Evolutionary conservation across 2,329 filamentous ascomycete genomes (phyloP).

Genomic region (Spiromastix sp.): DNA sequence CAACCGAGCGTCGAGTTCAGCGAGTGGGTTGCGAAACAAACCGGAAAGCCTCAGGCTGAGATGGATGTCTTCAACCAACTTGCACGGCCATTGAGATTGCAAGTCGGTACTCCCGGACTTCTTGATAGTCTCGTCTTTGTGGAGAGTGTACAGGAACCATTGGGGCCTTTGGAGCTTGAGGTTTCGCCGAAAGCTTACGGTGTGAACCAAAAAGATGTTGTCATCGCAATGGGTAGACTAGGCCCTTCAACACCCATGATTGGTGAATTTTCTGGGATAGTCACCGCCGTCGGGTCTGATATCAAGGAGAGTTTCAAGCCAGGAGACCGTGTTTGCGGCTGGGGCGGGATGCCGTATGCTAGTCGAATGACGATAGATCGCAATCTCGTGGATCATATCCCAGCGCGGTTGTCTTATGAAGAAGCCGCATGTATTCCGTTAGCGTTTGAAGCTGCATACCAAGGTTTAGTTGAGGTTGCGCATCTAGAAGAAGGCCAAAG

Average conservation of each 20-base stretch:
- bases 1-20: conserved; percentile 3
- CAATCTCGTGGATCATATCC: background rate
- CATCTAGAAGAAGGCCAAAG: conserved; percentile 6
- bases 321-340: background rate
- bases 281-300: conserved; percentile 10
- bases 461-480: conserved; percentile 8
- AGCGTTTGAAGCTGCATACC: conserved; percentile 9
- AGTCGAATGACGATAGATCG: background rate
- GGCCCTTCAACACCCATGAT: conserved; percentile 12
- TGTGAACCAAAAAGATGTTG: background rate
- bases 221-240: background rate
- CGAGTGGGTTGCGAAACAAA: too few relatives aligned
- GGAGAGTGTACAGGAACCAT: background rate
- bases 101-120: conserved; percentile 3
- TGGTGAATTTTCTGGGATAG: conserved; percentile 19
- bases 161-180: background rate
- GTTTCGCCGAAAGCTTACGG: background rate
- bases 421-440: conserved; percentile 8
- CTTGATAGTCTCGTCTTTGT: conserved; percentile 6
- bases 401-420: conserved; percentile 4
- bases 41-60: conserved; percentile 1
- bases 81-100: conserved; percentile 4
- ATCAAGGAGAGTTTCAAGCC: background rate
- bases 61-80: conserved; percentile 2
- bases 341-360: background rate